Evolutionary conservation across 257 asterid species (phyloP).

Genomic region (Plantago major): DNA sequence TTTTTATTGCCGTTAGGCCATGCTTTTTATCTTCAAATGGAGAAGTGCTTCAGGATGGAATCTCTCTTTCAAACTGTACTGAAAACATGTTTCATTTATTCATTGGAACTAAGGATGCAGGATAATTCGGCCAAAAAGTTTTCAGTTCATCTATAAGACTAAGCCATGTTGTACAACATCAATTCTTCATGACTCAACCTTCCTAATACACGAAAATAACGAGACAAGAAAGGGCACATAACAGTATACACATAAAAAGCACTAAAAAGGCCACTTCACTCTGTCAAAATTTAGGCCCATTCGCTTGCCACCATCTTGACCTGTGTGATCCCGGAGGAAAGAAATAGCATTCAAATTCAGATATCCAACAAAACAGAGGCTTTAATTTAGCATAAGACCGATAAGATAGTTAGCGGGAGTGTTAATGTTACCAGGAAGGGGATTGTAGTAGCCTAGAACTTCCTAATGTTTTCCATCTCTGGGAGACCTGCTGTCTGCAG

Average conservation of each 20-base stretch:
- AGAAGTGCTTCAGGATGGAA: too few relatives aligned
- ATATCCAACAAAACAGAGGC: slow-evolving; percentile 2
- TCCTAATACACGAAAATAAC: not conserved
- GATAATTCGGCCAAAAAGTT: not conserved
- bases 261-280: slow-evolving; percentile 36
- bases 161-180: too few relatives aligned
- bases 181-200: too few relatives aligned
- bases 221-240: not conserved
- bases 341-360: slow-evolving; percentile 1
- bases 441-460: slow-evolving; percentile 87
- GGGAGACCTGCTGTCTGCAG: slow-evolving; percentile 92
- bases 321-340: slow-evolving; percentile 34
- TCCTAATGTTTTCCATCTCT: slow-evolving; percentile 98
- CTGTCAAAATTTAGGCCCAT: slow-evolving; percentile 94
- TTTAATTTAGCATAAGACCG: not conserved
- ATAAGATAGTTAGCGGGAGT: not conserved
- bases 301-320: slow-evolving; percentile 91
- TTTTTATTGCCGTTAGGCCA: too few relatives aligned
- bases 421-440: slow-evolving; percentile 64
- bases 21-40: too few relatives aligned
- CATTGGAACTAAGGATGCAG: too few relatives aligned
- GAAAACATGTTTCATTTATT: too few relatives aligned
- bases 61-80: too few relatives aligned
- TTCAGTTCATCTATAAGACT: not conserved
- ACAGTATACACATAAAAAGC: not conserved